A percentile compares a stretch with the other conserved stretches of the same genome.
These are phyloP conservation scores for Pseudopyrenochaeta lycopersici DNA, from an alignment of 2,329 filamentous ascomycete species.

Conservation along the genomic window DNA sequence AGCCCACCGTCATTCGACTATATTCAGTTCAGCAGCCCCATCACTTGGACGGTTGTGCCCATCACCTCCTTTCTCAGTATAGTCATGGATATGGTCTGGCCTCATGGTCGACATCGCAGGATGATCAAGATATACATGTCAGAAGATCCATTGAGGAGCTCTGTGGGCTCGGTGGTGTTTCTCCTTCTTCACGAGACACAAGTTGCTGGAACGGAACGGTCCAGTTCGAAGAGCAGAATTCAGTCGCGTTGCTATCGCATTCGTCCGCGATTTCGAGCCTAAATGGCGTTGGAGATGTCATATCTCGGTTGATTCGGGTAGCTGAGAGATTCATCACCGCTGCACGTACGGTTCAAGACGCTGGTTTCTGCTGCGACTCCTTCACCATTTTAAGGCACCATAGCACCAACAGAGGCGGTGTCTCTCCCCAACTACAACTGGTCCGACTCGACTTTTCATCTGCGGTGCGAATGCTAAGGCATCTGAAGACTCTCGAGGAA, in stretches of 20 bases:
- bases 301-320: no score
- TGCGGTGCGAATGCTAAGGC: no score
- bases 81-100: no score
- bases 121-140: neutral
- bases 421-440: no score
- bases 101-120: neutral
- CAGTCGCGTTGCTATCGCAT: neutral
- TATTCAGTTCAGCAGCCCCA: neutral
- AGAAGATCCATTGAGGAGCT: constrained; percentile 2
- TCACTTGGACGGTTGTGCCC: neutral
- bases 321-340: no score
- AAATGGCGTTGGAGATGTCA: neutral
- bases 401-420: no score
- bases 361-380: no score
- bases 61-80: neutral
- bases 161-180: constrained; percentile 6
- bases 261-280: neutral
- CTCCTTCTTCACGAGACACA: neutral
- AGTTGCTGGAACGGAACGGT: constrained; percentile 1
- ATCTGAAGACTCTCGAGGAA: no score
- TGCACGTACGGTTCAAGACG: no score
- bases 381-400: no score
- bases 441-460: no score
- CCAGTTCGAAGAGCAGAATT: neutral
- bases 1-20: neutral